These are phyloP conservation scores for Linderina pennispora DNA, from an alignment of 192 early-diverging fungal genomes.

Conservation along the genomic window DNA sequence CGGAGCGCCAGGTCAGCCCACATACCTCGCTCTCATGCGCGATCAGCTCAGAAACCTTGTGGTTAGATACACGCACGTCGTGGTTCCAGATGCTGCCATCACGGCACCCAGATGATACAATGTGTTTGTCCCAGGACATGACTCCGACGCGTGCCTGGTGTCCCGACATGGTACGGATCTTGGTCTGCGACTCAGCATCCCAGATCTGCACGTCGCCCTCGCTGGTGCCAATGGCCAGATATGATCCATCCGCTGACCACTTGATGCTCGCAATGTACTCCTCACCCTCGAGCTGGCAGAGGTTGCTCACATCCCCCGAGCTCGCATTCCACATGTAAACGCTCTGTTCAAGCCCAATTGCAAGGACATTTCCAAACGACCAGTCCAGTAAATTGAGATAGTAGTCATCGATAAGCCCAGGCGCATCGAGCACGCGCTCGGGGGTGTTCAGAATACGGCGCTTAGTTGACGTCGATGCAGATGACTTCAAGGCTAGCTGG, in stretches of 20 bases:
- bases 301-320: constrained; percentile 52
- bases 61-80: constrained; percentile 83
- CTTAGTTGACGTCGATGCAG: constrained; percentile 23
- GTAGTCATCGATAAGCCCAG: constrained; percentile 85
- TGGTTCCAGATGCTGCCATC: constrained; percentile 94
- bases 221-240: constrained; percentile 65
- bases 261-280: constrained; percentile 64
- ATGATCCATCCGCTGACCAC: constrained; percentile 65
- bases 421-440: constrained; percentile 84
- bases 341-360: constrained; percentile 76
- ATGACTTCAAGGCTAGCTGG: constrained; percentile 25
- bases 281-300: constrained; percentile 45
- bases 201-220: constrained; percentile 86
- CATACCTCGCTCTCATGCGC: constrained; percentile 79
- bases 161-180: constrained; percentile 78
- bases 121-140: constrained; percentile 76
- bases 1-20: constrained; percentile 80
- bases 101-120: constrained; percentile 76
- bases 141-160: constrained; percentile 77
- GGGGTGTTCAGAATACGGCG: constrained; percentile 76
- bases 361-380: constrained; percentile 73
- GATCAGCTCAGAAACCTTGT: constrained; percentile 65
- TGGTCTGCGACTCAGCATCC: constrained; percentile 70
- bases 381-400: constrained; percentile 96
- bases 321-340: constrained; percentile 91